A percentile compares a stretch with the other conserved stretches of the same genome.
These are phyloP conservation scores for Saturnispora serradocipensis DNA, from an alignment of 805 yeast species.

Conservation along the genomic window DNA sequence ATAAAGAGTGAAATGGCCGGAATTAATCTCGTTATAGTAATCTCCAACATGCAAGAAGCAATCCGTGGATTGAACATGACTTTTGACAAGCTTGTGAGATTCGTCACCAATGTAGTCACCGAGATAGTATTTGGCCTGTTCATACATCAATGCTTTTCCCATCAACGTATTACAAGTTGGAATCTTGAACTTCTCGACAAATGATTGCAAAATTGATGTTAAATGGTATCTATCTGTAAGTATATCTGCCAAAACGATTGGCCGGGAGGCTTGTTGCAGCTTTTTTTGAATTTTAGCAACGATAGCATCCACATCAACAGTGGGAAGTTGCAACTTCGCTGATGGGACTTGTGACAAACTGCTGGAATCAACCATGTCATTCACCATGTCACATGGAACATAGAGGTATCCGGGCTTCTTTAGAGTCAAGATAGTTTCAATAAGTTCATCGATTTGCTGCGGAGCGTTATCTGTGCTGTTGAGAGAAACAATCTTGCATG, in stretches of 20 bases:
- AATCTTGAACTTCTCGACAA: constrained; percentile 42
- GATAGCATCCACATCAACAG: constrained; percentile 14
- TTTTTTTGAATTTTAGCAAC: constrained; percentile 37
- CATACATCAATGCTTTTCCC: constrained; percentile 72
- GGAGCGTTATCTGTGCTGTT: constrained; percentile 39
- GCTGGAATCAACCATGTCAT: constrained; percentile 31
- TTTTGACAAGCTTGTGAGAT: constrained; percentile 39
- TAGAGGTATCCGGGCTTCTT: constrained; percentile 79
- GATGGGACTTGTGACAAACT: constrained; percentile 17
- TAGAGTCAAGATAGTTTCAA: constrained; percentile 42
- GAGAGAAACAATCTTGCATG: constrained; percentile 48
- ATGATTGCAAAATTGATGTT: constrained; percentile 34
- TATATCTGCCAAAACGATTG: constrained; percentile 65
- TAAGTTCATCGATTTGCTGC: constrained; percentile 58
- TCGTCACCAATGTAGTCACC: constrained; percentile 67
- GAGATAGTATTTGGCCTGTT: constrained; percentile 49
- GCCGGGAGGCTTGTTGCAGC: constrained; percentile 44
- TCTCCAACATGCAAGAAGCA: constrained; percentile 65
- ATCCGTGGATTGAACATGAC: constrained; percentile 50
- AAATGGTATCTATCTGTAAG: constrained; percentile 54
- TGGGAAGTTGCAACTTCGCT: constrained; percentile 16
- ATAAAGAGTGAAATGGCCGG: constrained; percentile 51
- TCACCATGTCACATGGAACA: constrained; percentile 64
- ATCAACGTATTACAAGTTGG: constrained; percentile 52
- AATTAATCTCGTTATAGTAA: constrained; percentile 55